Evolutionary conservation across 2,329 filamentous ascomycete genomes (phyloP), one percentile per base, ranked within the genome.

Genomic region (Talaromyces sp.): DNA sequence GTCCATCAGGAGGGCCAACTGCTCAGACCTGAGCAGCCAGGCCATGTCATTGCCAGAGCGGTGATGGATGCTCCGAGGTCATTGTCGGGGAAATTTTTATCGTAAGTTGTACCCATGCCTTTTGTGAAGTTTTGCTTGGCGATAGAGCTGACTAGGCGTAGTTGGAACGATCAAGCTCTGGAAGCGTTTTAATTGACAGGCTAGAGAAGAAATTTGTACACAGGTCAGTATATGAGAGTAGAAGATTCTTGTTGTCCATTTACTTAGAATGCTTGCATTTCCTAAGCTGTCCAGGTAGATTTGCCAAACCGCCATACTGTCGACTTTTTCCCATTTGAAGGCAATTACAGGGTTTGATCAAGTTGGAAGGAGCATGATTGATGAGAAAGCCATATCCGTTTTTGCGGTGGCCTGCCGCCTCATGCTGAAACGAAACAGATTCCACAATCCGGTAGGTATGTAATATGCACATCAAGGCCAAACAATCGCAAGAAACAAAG

Each of bases 31-130:
- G 92, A 97, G 71, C 89, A 93, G 78, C 91, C 94, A 0, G 93
- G 92, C 0, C 82, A 89, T 77, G 92, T 97, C 13, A 94, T 98
- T 77, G 93, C 93, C 3, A 90, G 86, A 71, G 81, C 98, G 68
- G 89, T 88, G 0, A 76, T 91, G 17, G 81, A 85, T 56, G 90
- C 87, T 5, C 82, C 85, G 3, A 85, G 80, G 63, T 85, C 88
- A n/a, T 78, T 97, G 69, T 93, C 85, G 72, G 95, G 95, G 31
- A 88, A 88, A 72, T 93, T 91, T 73, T 79, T 95, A 47, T 70
- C 73, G 75, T 76, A 71, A 69, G 74, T 72, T 52, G 57, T 37
- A 8, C 15, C 33, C 27, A 1, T 22, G 10, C 4, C 27, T 25
- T 0, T 19, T 15, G 11, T 22, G 22, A 15, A 19, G 1, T 39